Conservation (phyloP, 2,329 filamentous ascomycete genomes). For the Penicillium occitanis region DNA sequence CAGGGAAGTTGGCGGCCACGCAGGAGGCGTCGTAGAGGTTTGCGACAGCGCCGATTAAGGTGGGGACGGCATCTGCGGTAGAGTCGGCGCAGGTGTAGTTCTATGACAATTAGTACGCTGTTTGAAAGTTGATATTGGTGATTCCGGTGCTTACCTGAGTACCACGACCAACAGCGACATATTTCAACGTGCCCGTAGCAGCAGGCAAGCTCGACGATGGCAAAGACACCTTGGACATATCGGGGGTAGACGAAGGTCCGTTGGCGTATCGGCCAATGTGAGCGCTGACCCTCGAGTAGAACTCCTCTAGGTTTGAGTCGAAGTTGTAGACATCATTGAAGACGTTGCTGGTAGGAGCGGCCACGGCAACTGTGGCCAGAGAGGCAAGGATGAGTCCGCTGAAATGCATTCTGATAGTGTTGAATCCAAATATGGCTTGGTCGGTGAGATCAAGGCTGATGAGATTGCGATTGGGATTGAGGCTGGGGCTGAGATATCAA, state of each 20-base stretch:
- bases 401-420: constrained; percentile 17
- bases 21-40: constrained; percentile 87
- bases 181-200: constrained; percentile 61
- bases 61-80: constrained; percentile 62
- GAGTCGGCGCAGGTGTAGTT: constrained; percentile 82
- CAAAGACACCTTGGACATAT: constrained; percentile 36
- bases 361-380: constrained; percentile 34
- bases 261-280: constrained; percentile 34
- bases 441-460: neutral
- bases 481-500: neutral
- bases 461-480: neutral
- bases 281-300: constrained; percentile 41
- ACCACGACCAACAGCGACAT: constrained; percentile 83
- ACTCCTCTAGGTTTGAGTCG: constrained; percentile 42
- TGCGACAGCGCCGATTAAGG: constrained; percentile 70
- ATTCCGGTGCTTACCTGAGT: constrained; percentile 52
- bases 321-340: constrained; percentile 38
- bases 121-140: neutral
- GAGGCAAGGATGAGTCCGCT: constrained; percentile 26
- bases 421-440: neutral
- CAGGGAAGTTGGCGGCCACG: constrained; percentile 67
- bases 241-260: constrained; percentile 30
- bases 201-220: constrained; percentile 60
- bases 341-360: constrained; percentile 35
- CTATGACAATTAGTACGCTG: constrained; percentile 46